A percentile compares a stretch with the other conserved stretches of the same genome.
Evolutionary conservation across 2,329 filamentous ascomycete genomes (phyloP).

Genomic region (Phoma herbarum): DNA sequence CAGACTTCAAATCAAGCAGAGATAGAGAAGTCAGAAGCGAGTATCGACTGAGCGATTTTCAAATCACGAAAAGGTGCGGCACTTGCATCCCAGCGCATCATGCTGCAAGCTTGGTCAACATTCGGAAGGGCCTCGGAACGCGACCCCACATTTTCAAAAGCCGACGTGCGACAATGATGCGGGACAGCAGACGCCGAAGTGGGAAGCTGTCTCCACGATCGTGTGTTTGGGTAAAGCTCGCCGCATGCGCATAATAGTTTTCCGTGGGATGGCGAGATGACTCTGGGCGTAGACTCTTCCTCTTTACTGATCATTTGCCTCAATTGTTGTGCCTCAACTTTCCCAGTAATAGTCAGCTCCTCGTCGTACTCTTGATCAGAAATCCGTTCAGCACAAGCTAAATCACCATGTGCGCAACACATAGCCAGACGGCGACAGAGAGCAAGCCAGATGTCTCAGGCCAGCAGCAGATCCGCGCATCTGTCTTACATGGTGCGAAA

Average conservation of each 20-base stretch:
- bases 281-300: constrained; percentile 4
- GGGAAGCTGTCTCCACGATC: constrained; percentile 40
- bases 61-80: constrained; percentile 6
- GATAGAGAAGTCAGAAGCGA: not conserved
- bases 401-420: constrained; percentile 7
- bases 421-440: constrained; percentile 30
- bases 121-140: constrained; percentile 43
- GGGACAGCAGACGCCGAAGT: constrained; percentile 43
- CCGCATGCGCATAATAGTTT: constrained; percentile 32
- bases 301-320: constrained; percentile 1
- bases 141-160: constrained; percentile 36
- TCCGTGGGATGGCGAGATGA: constrained; percentile 16
- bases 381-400: not conserved
- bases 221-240: constrained; percentile 33
- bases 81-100: constrained; percentile 13
- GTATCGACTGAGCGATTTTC: constrained; percentile 5
- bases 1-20: not conserved
- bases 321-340: constrained; percentile 1
- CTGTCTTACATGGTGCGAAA: constrained; percentile 68
- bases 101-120: constrained; percentile 20
- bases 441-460: constrained; percentile 33
- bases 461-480: constrained; percentile 56
- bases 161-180: constrained; percentile 22
- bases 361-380: not conserved
- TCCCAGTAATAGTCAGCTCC: not conserved